Evolutionary conservation across 2,329 filamentous ascomycete genomes (phyloP), one percentile per base, ranked within the genome.

Genomic region (Sordariomycetes sp.): DNA sequence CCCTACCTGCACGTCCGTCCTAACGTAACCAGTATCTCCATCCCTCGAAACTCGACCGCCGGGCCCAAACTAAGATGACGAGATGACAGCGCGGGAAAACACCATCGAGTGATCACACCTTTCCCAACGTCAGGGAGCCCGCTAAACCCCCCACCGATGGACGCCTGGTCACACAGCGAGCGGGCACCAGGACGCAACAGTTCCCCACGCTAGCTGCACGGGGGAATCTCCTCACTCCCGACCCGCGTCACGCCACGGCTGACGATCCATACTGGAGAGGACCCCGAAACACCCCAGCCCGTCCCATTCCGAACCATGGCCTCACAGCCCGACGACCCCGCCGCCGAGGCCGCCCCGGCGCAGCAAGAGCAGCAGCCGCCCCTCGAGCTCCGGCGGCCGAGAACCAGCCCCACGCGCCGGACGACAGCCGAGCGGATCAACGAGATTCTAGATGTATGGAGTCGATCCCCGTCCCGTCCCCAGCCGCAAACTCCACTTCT

Each of bases 401-500:
- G 24, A 25, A 52, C 25, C 25, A 52, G 51, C 24, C 17, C 39
- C 20, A 13, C 45, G 35, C 52, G 48, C 28, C 57, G 55, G 53
- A 52, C 55, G 3, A 54, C 53, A 20, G 22, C 35, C n/a, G 58
- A 57, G 53, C 55, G 58, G 22, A 54, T 59, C 13, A 55, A 57
- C 36, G 52, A 57, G 35, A 59, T 59, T 34, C 42, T 59, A 5
- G 58, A 59, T 54, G 22, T 48, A 17, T 50, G 24, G 17, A 5
- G 17, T 20, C 45, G 22, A 20, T 45, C 39, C 10, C 20, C 20
- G 42, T 22, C 20, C 22, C 36, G 39, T 32, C 28, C 39, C 54
- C 45, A 56, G 24, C 28, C 53, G 36, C 22, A 48, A 36, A 24
- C 36, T 45, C 36, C 53, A 34, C 53, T 28, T 22, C 53, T 28